Base-by-base conservation (phyloP, 2,329 filamentous ascomycete species). In the Fusarium hainanense region DNA sequence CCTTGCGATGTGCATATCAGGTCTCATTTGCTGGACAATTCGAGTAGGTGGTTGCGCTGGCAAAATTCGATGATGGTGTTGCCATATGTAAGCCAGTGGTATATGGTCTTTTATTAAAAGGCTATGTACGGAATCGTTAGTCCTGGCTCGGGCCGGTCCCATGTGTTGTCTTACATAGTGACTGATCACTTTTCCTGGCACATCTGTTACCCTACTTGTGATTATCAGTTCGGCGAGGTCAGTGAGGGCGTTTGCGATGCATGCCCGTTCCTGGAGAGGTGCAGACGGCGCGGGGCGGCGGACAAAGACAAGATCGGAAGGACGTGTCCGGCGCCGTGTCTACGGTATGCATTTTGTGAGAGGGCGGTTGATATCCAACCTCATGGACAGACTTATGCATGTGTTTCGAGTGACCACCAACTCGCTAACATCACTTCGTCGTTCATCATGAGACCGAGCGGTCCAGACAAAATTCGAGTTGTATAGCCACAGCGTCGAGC, bases 61-160 rank as follows among this genome's bases (percentile, higher is more conserved):
- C 66, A 73, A 57, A 66, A 57, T 65, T 65, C 30, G 57, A 61
- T 43, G 49, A 62, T 54, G 50, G 50, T 63, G 69, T 60, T 68
- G 56, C 47, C 60, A 46, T 61, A 34, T 55, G 32, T 43, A 48
- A 52, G 46, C 54, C 65, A 73, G 43, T 69, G 56, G 43, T 32
- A 48, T 51, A 54, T 44, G 43, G 27, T 34, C 43, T 47, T 34
- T 40, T 43, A 44, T 54, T 50, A 27, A 54, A 48, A 48, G 63
- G 54, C 52, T 42, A 44, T 50, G 58, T 56, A 34, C 55, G 34
- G 32, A 60, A 57, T 70, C 44, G 59, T 46, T 52, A 51, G 52
- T 46, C 52, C 57, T 74, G 72, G 70, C 74, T 74, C 74, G 74
- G 74, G 72, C 74, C 74, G 74, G 74, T 48, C 74, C 72, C 74